Conservation (phyloP, 2,329 filamentous ascomycete genomes). For the Alternaria sp. region DNA sequence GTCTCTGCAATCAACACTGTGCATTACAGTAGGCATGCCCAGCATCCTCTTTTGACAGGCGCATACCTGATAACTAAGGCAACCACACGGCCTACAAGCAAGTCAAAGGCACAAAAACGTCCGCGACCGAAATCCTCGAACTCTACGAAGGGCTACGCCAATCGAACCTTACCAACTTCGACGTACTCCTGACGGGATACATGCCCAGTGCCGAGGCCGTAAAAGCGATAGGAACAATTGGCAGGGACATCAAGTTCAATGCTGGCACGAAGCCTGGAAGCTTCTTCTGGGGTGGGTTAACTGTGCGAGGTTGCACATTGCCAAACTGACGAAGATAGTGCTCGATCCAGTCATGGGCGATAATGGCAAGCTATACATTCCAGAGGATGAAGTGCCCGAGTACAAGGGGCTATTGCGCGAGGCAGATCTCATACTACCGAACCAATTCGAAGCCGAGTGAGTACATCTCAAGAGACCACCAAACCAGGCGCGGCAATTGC, state of each 20-base stretch:
- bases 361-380: slow-evolving; percentile 89
- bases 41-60: neutral
- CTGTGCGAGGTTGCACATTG: too few relatives aligned
- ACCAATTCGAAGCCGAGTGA: slow-evolving; percentile 97
- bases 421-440: slow-evolving; percentile 91
- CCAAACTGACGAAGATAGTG: slow-evolving; percentile 60
- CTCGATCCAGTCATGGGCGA: slow-evolving; percentile 99
- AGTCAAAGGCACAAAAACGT: slow-evolving; percentile 82
- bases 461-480: slow-evolving; percentile 36
- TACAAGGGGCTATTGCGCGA: slow-evolving; percentile 82
- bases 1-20: slow-evolving; percentile 95
- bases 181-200: slow-evolving; percentile 94
- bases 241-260: slow-evolving; percentile 76
- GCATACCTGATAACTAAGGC: slow-evolving; percentile 61
- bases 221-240: slow-evolving; percentile 83
- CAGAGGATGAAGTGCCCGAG: slow-evolving; percentile 86
- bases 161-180: slow-evolving; percentile 85
- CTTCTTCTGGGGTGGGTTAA: slow-evolving; percentile 83
- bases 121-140: slow-evolving; percentile 81
- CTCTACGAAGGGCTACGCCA: slow-evolving; percentile 85
- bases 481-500: neutral
- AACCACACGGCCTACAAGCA: slow-evolving; percentile 95
- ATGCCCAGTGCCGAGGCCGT: slow-evolving; percentile 87
- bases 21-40: slow-evolving; percentile 79
- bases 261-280: slow-evolving; percentile 69